Percentiles rank a stretch among this genome's conserved stretches.
phyloP scores from a whole-genome alignment of 2,329 filamentous ascomycete genomes.

The Aspergillus luchuensis region DNA sequence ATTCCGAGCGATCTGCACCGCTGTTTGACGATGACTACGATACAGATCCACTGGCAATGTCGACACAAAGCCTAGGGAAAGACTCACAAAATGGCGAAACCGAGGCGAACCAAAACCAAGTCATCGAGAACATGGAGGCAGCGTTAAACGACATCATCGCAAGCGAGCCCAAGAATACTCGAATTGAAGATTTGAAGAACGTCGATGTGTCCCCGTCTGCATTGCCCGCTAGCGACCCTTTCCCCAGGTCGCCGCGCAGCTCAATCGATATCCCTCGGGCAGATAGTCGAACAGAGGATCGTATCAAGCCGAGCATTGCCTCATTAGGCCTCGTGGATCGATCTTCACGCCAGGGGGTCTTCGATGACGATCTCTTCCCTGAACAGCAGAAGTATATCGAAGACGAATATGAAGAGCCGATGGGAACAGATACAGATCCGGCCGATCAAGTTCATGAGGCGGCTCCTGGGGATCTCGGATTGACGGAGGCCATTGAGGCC shows the following conservation, averaged over 20 bases:
- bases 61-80: constrained; percentile 76
- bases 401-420: constrained; percentile 78
- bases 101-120: constrained; percentile 66
- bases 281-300: constrained; percentile 48
- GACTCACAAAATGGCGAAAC: constrained; percentile 60
- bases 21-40: constrained; percentile 81
- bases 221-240: constrained; percentile 55
- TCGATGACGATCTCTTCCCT: constrained; percentile 90
- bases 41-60: constrained; percentile 71
- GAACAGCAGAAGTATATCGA: constrained; percentile 80
- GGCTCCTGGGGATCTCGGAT: constrained; percentile 86
- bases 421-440: constrained; percentile 62
- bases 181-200: constrained; percentile 39
- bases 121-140: constrained; percentile 90
- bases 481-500: constrained; percentile 87
- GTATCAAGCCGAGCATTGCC: constrained; percentile 79
- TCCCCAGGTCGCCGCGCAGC: constrained; percentile 59
- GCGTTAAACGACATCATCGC: constrained; percentile 92
- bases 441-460: constrained; percentile 89
- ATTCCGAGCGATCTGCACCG: constrained; percentile 60
- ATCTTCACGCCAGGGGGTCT: constrained; percentile 85
- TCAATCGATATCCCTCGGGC: constrained; percentile 60
- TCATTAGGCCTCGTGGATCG: constrained; percentile 88
- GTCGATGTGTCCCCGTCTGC: constrained; percentile 40
- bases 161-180: constrained; percentile 59